Evolutionary conservation across 306 rosid species (phyloP).

Genomic region (Dalbergia cochinchinensis): DNA sequence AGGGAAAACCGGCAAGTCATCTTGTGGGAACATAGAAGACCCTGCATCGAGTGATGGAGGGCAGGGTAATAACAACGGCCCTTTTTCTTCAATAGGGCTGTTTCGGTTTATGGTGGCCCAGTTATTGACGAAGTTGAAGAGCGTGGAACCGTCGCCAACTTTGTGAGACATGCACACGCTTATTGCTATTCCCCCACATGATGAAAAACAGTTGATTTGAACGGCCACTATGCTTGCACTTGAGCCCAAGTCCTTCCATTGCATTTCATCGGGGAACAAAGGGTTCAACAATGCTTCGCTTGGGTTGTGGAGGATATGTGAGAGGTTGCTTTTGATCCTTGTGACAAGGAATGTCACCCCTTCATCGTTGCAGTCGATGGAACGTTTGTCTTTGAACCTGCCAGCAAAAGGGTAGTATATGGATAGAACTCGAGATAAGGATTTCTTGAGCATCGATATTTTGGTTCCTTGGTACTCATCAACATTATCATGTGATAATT

Average conservation of each 20-base stretch:
- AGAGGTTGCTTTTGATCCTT: constrained; percentile 18
- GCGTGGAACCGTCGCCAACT: constrained; percentile 48
- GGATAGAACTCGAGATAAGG: constrained; percentile 57
- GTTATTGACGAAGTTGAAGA: constrained; percentile 47
- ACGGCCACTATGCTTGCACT: constrained; percentile 27
- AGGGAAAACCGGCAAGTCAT: constrained; percentile 28
- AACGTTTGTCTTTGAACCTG: constrained; percentile 28
- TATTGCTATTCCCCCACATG: constrained; percentile 52
- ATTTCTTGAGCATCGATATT: constrained; percentile 49
- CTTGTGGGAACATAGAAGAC: not conserved
- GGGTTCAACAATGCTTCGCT: constrained; percentile 23
- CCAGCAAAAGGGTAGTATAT: constrained; percentile 67
- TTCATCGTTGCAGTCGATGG: constrained; percentile 57
- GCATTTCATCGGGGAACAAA: constrained; percentile 49
- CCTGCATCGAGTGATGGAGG: constrained; percentile 8
- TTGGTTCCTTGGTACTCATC: not conserved
- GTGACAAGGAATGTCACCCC: constrained; percentile 54
- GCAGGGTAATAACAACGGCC: not conserved
- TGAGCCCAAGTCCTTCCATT: constrained; percentile 39
- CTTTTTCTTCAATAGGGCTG: not conserved
- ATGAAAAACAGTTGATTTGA: constrained; percentile 50
- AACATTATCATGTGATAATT: no score
- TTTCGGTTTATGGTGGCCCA: constrained; percentile 53
- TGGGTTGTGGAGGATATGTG: constrained; percentile 45
- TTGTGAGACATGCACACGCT: constrained; percentile 54